Evolutionary conservation across 805 yeast genomes (phyloP), one percentile per base, ranked within the genome.

Genomic region (Myxozyma geophila): DNA sequence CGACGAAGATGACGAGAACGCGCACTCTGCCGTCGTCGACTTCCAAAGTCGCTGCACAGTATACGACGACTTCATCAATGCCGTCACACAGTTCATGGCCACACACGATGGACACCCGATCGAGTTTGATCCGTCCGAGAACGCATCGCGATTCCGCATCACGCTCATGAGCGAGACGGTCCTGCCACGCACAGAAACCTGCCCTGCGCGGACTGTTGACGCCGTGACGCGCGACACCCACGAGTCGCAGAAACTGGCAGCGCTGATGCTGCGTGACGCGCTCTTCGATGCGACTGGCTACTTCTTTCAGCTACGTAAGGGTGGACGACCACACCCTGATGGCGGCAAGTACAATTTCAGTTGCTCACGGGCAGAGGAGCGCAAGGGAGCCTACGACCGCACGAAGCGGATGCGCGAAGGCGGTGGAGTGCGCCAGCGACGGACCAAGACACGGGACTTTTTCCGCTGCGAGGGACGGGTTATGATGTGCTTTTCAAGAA

Each of bases 361-460:
- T 17, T 64, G 68, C 57, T 64, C 68, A 37, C 60, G 68, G 13
- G 68, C 68, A 13, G 68, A 64, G 40, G 68, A 64, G 39, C 67
- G 68, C 37, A 37, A 48, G 35, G 68, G 68, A 15, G 68, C 68
- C 23, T 64, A 64, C 35, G 68, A 64, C 51, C 63, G 63, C 52
- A 64, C 68, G 49, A 61, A 62, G 55, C 62, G 68, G 46, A 64
- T 64, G 68, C 62, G 63, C 33, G 68, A 64, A 7, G 68, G 66
- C 54, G 61, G 67, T 33, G 68, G 66, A 36, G 63, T 64, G 23
- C 66, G 68, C 0, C 68, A 64, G 58, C 66, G 68, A 9, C 65
- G 68, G 47, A 64, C 68, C 9, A 64, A 62, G 48, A 36, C 51
- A 33, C 63, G 68, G 13, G 68, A 64, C 23, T 64, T 64, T 37